Conservation (phyloP, 257 asterid genomes). For the Solanum etuberosum region DNA sequence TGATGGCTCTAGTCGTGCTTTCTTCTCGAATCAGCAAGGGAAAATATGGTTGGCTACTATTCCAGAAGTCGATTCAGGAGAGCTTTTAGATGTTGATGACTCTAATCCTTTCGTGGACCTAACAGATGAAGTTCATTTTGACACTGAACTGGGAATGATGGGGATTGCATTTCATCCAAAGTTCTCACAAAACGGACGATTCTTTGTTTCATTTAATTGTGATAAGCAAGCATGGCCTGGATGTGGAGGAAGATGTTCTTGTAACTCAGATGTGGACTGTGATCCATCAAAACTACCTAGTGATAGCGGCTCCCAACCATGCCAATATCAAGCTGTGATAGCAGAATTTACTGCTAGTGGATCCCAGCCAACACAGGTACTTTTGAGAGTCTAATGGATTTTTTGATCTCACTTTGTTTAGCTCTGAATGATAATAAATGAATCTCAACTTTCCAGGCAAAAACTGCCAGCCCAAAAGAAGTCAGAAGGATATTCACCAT, state of each 20-base stretch:
- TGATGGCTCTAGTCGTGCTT: conserved; percentile 76
- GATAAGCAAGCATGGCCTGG: conserved; percentile 73
- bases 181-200: conserved; percentile 54
- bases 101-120: conserved; percentile 59
- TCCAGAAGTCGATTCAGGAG: conserved; percentile 59
- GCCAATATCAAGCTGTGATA: conserved; percentile 65
- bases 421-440: background rate
- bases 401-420: background rate
- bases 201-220: conserved; percentile 74
- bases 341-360: conserved; percentile 63
- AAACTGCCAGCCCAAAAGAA: conserved; percentile 57
- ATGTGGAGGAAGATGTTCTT: conserved; percentile 82
- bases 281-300: conserved; percentile 52
- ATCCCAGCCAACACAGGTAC: conserved; percentile 48
- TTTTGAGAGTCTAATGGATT: background rate
- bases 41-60: conserved; percentile 67
- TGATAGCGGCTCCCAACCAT: conserved; percentile 68
- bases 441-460: conserved; percentile 29
- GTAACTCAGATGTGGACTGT: conserved; percentile 58
- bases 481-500: conserved; percentile 80
- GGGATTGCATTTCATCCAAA: conserved; percentile 79
- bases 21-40: conserved; percentile 78
- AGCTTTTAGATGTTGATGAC: conserved; percentile 38
- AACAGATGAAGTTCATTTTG: conserved; percentile 66
- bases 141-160: conserved; percentile 64